Base-by-base conservation (phyloP, 2,329 filamentous ascomycete species). In the Ascochyta pisi region DNA sequence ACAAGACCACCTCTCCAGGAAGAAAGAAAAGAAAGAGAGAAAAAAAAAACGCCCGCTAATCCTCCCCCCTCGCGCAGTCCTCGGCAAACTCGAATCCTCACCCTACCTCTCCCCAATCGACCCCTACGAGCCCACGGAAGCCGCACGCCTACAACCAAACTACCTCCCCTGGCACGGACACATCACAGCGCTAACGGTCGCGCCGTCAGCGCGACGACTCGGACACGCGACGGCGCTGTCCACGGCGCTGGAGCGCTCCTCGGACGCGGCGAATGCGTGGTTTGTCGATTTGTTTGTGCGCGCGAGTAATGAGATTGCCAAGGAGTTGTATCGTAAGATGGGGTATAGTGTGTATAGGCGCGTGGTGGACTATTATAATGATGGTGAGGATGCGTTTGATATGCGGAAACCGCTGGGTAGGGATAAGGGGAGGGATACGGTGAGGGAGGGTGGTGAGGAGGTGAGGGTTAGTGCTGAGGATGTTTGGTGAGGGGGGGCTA, bases 121-220 rank as follows among this genome's bases (percentile, higher is more conserved):
- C 57, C 87, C 87, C 69, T 95, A 91, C 45, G 84, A 89, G 69
- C 92, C 80, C 13, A 50, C 65, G 42, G 76, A 71, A 12, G 78
- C 62, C 16, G 50, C 57, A 22, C 44, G 76, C 63, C 73, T 78
- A 12, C 75, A 77, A 60, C 75, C 78, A 4, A 80, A 97, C 79
- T 96, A 96, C 79, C 89, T 96, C n/a, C 94, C 94, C n/a, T 98
- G 92, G 91, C 95, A 99, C 79, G 94, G 92, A 19, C 95, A 99
- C 78, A 96, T 99, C 73, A 99, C 95, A 4, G 95, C 94, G 33
- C 83, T 99, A 47, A 98, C 95, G 0, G 91, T 99, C 19, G 89
- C 94, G 0, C 95, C 95, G 0, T 86, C 89, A 53, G 92, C 92
- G 45, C 88, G 95, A 26, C 86, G 95, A 39, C 84, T 95, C 15